Conservation (phyloP, 116 monocot genomes). For the Iris pallida region DNA sequence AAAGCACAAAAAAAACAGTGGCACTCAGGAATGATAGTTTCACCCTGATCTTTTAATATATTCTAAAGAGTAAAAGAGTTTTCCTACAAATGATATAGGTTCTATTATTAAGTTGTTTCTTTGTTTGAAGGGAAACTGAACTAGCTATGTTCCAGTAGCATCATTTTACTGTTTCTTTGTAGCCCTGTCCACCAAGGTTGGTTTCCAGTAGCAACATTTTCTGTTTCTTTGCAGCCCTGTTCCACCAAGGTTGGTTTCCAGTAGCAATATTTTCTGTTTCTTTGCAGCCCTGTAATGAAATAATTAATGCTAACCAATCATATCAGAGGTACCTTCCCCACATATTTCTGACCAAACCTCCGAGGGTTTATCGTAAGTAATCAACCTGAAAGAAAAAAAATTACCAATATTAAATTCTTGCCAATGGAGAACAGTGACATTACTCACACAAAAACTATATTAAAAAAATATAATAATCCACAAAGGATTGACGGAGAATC, state of each 20-base stretch:
- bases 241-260: constrained; percentile 55
- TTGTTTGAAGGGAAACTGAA: background rate
- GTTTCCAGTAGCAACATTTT: too few relatives aligned
- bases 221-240: background rate
- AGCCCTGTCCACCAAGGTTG: background rate
- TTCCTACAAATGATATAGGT: background rate
- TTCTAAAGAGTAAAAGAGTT: background rate
- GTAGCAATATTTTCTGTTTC: too few relatives aligned
- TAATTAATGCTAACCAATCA: too few relatives aligned
- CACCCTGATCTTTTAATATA: background rate
- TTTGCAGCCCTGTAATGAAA: too few relatives aligned
- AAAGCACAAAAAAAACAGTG: background rate
- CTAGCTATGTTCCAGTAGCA: background rate
- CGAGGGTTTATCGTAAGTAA: too few relatives aligned
- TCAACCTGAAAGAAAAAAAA: too few relatives aligned
- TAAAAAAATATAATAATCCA: background rate
- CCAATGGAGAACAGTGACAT: background rate
- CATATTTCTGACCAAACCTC: too few relatives aligned
- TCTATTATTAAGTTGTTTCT: background rate
- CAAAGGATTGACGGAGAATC: background rate
- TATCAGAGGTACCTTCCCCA: too few relatives aligned
- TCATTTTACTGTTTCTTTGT: too few relatives aligned
- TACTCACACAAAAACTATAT: background rate
- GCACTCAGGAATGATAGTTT: background rate
- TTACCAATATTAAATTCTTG: constrained; percentile 2